A percentile compares a stretch with the other conserved stretches of the same genome.
phyloP scores from a whole-genome alignment of 176 grass and related monocot genomes.

The Aegilops longissima region DNA sequence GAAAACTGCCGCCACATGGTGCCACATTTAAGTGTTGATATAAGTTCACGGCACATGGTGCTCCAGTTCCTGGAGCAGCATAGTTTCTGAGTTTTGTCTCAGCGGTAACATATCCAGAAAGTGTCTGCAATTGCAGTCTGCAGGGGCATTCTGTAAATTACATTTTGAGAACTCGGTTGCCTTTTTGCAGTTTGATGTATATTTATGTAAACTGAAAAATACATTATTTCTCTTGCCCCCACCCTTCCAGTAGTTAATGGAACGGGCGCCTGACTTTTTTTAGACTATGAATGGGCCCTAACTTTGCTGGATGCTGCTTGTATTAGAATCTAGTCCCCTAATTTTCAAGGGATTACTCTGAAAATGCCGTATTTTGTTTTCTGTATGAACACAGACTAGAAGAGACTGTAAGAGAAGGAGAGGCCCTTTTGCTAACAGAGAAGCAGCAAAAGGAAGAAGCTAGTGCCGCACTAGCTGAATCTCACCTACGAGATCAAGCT shows the following conservation, averaged over 20 bases:
- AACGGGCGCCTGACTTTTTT: not conserved
- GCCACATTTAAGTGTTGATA: not conserved
- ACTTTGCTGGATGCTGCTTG: not conserved
- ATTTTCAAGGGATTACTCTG: conserved; percentile 13
- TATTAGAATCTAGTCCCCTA: not conserved
- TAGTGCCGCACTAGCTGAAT: conserved; percentile 45
- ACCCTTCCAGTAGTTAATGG: not conserved
- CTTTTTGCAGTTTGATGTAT: conserved; percentile 3
- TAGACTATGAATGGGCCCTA: not conserved
- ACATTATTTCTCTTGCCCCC: not conserved
- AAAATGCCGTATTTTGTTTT: conserved; percentile 3
- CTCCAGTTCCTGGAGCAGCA: not conserved
- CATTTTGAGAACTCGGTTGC: not conserved
- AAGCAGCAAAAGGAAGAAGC: conserved; percentile 51
- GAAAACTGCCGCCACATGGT: not conserved
- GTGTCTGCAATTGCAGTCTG: not conserved
- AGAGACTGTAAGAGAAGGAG: conserved; percentile 50
- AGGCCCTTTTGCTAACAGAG: conserved; percentile 63
- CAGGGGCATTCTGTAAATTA: not conserved
- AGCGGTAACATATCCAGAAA: conserved; percentile 24
- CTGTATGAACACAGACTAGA: conserved; percentile 48
- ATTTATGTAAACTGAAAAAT: not conserved
- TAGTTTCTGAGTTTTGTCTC: conserved; percentile 7
- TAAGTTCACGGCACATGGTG: not conserved
- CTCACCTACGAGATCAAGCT: conserved; percentile 49